Conservation (phyloP, 805 yeast species). For the Clavispora vitiphila region DNA sequence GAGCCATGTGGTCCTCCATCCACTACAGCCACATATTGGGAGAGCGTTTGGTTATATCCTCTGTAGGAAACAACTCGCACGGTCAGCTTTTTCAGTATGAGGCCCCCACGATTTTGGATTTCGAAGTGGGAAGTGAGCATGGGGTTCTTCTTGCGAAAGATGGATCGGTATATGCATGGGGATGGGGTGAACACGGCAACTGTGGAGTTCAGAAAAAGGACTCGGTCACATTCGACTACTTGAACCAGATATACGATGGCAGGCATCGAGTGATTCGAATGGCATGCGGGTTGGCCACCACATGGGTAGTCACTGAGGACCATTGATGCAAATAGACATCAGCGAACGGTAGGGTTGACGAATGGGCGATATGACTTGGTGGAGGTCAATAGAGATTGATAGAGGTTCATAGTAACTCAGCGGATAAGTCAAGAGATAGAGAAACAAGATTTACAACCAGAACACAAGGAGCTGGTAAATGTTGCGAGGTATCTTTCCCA, state of each 20-base stretch:
- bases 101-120: constrained; percentile 9
- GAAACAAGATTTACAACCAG: no score
- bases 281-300: constrained; percentile 64
- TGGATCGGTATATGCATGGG: constrained; percentile 67
- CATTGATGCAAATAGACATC: not conserved
- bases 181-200: constrained; percentile 99
- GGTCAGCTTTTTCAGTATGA: constrained; percentile 50
- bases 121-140: constrained; percentile 81
- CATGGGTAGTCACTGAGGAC: constrained; percentile 37
- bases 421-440: no score
- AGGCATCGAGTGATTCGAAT: constrained; percentile 23
- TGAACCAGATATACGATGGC: constrained; percentile 29
- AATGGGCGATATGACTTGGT: no score
- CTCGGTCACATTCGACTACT: constrained; percentile 32
- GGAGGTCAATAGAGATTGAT: no score
- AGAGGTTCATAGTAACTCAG: no score
- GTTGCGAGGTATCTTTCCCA: constrained; percentile 76
- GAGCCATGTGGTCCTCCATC: constrained; percentile 76
- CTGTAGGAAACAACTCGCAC: constrained; percentile 74
- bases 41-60: constrained; percentile 21
- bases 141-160: constrained; percentile 44
- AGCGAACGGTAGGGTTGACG: no score
- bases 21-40: constrained; percentile 31
- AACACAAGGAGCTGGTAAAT: constrained; percentile 22
- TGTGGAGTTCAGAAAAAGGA: constrained; percentile 50